phyloP scores from a whole-genome alignment of 225 moss, liverwort and hornwort genomes.

The Antitrichia curtipendula region DNA sequence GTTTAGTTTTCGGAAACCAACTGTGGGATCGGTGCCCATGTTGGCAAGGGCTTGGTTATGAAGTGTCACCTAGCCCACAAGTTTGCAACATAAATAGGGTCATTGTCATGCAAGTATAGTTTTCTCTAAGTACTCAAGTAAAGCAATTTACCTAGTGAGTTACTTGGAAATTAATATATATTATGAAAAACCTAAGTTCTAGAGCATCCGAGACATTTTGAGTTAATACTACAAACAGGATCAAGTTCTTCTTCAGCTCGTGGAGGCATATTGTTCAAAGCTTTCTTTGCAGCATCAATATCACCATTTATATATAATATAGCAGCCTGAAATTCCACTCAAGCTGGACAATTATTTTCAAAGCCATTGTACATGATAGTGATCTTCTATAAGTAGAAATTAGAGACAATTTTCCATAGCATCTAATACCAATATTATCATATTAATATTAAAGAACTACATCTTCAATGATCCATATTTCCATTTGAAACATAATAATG shows the following conservation, averaged over 20 bases:
- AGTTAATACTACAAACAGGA: constrained; percentile 33
- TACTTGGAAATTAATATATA: background rate
- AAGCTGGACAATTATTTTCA: background rate
- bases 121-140: background rate
- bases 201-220: background rate
- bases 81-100: background rate
- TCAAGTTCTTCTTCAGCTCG: constrained; percentile 82
- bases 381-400: background rate
- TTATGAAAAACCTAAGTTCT: background rate
- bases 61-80: constrained; percentile 52
- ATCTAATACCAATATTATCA: background rate
- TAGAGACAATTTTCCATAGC: background rate
- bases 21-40: constrained; percentile 50
- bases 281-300: constrained; percentile 53
- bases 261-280: constrained; percentile 69
- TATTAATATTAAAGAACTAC: background rate
- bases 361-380: background rate
- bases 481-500: background rate
- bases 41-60: constrained; percentile 75
- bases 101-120: background rate
- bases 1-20: constrained; percentile 65
- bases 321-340: constrained; percentile 34
- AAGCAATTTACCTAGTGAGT: background rate
- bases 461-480: background rate
- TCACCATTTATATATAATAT: constrained; percentile 52